Percentiles rank a stretch among this genome's conserved stretches.
Evolutionary conservation across 163 green algal species (phyloP).

Genomic region (Scenedesmus sp.): DNA sequence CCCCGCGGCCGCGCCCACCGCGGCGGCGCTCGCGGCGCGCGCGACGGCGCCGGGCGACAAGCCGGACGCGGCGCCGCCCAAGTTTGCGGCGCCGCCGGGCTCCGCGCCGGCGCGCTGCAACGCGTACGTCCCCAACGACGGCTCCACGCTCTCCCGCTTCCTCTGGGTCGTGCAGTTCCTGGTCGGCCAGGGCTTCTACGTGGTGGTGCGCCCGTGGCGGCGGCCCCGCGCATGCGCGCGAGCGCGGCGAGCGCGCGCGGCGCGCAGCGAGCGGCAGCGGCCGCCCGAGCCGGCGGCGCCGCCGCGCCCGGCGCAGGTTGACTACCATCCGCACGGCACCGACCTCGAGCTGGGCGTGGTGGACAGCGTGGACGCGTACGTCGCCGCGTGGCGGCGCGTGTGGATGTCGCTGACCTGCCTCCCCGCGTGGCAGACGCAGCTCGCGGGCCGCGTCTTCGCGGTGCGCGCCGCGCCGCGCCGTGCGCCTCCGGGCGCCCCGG

Average conservation of each 20-base stretch:
- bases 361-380: neutral
- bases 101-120: conserved; percentile 1
- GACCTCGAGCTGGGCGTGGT: conserved; percentile 19
- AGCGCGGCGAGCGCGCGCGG: no score
- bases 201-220: no score
- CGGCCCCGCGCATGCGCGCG: no score
- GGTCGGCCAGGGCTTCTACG: conserved; percentile 42
- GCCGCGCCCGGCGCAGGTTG: conserved; percentile 12
- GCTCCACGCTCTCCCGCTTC: conserved; percentile 10
- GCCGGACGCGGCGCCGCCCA: neutral
- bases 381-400: conserved; percentile 7
- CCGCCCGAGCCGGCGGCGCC: no score
- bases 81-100: neutral
- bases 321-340: conserved; percentile 31
- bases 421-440: conserved; percentile 15
- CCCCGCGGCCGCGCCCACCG: neutral
- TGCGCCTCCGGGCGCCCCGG: no score
- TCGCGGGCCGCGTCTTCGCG: conserved; percentile 33
- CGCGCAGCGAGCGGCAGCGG: no score
- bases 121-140: conserved; percentile 17
- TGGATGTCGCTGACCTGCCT: conserved; percentile 38
- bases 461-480: no score
- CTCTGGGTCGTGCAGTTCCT: conserved; percentile 46
- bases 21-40: neutral
- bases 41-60: neutral